Evolutionary conservation across 2,329 filamentous ascomycete species (phyloP), one percentile per base, ranked within the genome.

Genomic region (Fusarium devonianum): DNA sequence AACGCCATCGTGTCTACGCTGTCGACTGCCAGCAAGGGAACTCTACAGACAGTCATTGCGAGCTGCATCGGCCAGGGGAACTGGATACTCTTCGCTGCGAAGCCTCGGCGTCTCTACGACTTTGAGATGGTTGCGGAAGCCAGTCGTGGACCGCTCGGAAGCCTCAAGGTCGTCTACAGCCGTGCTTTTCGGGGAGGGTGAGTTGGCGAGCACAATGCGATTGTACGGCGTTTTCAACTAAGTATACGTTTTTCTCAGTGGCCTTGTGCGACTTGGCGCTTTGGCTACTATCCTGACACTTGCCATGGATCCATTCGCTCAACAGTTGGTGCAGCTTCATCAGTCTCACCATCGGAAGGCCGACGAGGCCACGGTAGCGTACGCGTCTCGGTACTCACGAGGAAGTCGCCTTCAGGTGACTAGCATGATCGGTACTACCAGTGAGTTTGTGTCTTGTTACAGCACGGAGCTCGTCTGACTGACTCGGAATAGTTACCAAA

Each of bases 231-330:
- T n/a, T n/a, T n/a, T n/a, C n/a, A n/a, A n/a, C n/a, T n/a, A n/a
- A n/a, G n/a, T n/a, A n/a, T n/a, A n/a, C n/a, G n/a, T n/a, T 10
- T 7, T 23, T 46, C 3, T 9, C 14, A 50, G 44, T 5, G 13
- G 11, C 2, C 9, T 59, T 5, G 42, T 59, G 3, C 54, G 49
- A 18, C 21, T 40, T 8, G 53, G 56, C 11, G 56, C 56, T 6
- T n/a, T 57, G 3, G 34, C 46, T 7, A 59, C 56, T 11, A 41
- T 59, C 5, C 22, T 59, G 9, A 42, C 45, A 3, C 25, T 59
- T n/a, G 56, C 53, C 6, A 32, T 59, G 8, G 56, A 52, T 5
- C 56, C 49, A 1, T 60, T 60, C 13, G 40, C 56, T 0, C 56
- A 60, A 7, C 56, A 57, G 7, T 21, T 60, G 10, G 49, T 57